Evolutionary conservation across 1,284 basidiomycete genomes (phyloP).

Genomic region (Megacollybia platyphylla): DNA sequence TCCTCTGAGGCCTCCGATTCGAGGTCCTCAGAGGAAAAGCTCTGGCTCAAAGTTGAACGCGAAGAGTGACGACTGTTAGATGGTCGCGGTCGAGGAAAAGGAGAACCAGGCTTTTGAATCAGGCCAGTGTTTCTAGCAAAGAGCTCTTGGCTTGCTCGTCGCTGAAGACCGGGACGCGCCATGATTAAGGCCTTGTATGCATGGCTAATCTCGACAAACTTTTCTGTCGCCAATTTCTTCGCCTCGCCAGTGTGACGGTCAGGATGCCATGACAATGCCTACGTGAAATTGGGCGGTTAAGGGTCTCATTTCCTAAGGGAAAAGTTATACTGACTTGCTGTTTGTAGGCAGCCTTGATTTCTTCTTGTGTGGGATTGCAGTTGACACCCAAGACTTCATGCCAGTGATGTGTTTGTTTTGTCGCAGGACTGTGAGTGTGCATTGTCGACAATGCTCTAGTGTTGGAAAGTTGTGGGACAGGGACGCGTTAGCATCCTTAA

Average conservation of each 20-base stretch:
- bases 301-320: background rate
- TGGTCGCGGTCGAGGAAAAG: background rate
- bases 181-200: background rate
- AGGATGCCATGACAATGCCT: constrained; percentile 75
- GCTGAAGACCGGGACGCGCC: too few relatives aligned
- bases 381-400: background rate
- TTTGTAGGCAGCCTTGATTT: background rate
- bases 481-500: too few relatives aligned
- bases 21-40: background rate
- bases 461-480: too few relatives aligned
- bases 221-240: background rate
- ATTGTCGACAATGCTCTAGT: too few relatives aligned
- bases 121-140: background rate
- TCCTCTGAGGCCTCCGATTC: background rate
- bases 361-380: background rate
- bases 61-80: background rate
- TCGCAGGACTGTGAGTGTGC: background rate
- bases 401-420: background rate
- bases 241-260: constrained; percentile 50
- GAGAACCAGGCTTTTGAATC: background rate
- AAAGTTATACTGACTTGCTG: background rate
- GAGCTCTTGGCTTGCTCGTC: background rate
- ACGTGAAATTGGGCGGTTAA: constrained; percentile 6
- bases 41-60: background rate
- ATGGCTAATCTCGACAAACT: background rate